These are phyloP conservation scores for Lactifluus pinguis DNA, from an alignment of 768 basidiomycete genomes.

Conservation along the genomic window DNA sequence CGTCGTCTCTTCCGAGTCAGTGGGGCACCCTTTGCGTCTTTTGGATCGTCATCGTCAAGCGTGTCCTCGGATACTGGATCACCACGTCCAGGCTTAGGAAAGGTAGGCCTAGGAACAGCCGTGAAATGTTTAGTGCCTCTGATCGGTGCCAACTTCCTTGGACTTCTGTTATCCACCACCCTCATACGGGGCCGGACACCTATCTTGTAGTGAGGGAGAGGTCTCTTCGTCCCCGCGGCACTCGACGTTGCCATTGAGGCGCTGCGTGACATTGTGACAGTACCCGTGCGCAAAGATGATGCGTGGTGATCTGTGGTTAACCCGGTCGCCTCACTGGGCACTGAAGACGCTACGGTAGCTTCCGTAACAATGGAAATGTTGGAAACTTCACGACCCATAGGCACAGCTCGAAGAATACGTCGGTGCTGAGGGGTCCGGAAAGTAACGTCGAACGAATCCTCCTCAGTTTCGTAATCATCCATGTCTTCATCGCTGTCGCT, in stretches of 20 bases:
- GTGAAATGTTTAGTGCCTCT: slow-evolving; percentile 3
- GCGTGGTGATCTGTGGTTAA: slow-evolving; percentile 26
- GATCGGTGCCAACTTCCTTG: not conserved
- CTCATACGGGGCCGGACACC: slow-evolving; percentile 9
- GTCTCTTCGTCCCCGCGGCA: slow-evolving; percentile 24
- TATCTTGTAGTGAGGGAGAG: slow-evolving; percentile 16
- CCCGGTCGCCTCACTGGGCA: slow-evolving; percentile 20
- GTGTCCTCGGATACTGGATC: slow-evolving; percentile 17
- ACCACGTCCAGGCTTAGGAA: not conserved
- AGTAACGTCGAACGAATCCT: slow-evolving; percentile 59
- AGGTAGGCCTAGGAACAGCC: slow-evolving; percentile 4
- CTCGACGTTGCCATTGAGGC: slow-evolving; percentile 19
- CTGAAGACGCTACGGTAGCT: slow-evolving; percentile 21
- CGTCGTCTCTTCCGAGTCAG: slow-evolving; percentile 15
- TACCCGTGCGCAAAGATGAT: slow-evolving; percentile 26
- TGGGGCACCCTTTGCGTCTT: not conserved
- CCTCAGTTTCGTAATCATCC: slow-evolving; percentile 36
- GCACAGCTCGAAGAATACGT: slow-evolving; percentile 18
- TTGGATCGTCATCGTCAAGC: slow-evolving; percentile 12
- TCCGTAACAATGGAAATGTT: slow-evolving; percentile 15
- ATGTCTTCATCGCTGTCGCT: slow-evolving; percentile 22
- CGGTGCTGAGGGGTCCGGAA: slow-evolving; percentile 50
- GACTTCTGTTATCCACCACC: not conserved
- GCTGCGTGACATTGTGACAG: slow-evolving; percentile 21
- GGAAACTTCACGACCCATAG: slow-evolving; percentile 18